Conservation (phyloP, 1,284 basidiomycete species). For the Porogramme epimiltina region DNA sequence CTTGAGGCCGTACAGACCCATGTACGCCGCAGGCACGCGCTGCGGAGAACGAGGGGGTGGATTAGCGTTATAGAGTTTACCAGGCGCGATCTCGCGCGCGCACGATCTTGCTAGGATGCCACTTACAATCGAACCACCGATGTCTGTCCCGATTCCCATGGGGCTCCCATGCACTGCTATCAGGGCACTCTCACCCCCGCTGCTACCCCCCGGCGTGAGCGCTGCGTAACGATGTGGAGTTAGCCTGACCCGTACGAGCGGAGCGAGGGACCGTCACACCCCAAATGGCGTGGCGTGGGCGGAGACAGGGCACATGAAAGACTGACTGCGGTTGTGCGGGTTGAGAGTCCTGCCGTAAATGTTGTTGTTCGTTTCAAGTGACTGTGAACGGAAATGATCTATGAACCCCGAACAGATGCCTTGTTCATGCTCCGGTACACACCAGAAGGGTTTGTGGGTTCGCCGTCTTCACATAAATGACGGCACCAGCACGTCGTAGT, state of each 20-base stretch:
- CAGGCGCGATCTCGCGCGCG: slow-evolving; percentile 3
- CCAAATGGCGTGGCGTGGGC: not conserved
- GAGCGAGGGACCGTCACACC: not conserved
- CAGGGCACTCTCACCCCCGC: slow-evolving; percentile 67
- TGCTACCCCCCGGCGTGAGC: slow-evolving; percentile 60
- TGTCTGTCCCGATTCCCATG: slow-evolving; percentile 63
- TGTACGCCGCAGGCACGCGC: slow-evolving; percentile 48
- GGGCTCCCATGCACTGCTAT: slow-evolving; percentile 58
- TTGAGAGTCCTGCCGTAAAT: slow-evolving; percentile 55
- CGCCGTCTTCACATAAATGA: slow-evolving; percentile 59
- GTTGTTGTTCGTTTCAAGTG: slow-evolving; percentile 52
- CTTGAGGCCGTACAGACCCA: slow-evolving; percentile 59
- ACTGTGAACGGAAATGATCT: slow-evolving; percentile 31
- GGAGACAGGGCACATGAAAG: not conserved
- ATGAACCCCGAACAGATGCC: slow-evolving; percentile 2
- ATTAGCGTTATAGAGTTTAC: slow-evolving; percentile 16
- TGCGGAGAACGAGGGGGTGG: slow-evolving; percentile 11
- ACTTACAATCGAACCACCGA: slow-evolving; percentile 50
- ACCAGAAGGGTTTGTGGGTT: slow-evolving; percentile 55
- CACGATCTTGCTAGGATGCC: not conserved
- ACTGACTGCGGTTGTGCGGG: slow-evolving; percentile 50
- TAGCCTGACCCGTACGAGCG: slow-evolving; percentile 7
- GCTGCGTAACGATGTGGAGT: slow-evolving; percentile 20
- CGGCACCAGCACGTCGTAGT: slow-evolving; percentile 53
- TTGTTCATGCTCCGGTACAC: slow-evolving; percentile 23